Percentiles rank a stretch among this genome's conserved stretches.
phyloP scores from a whole-genome alignment of 495 filamentous ascomycete species.

The Paragyromitra xinjiangensis region DNA sequence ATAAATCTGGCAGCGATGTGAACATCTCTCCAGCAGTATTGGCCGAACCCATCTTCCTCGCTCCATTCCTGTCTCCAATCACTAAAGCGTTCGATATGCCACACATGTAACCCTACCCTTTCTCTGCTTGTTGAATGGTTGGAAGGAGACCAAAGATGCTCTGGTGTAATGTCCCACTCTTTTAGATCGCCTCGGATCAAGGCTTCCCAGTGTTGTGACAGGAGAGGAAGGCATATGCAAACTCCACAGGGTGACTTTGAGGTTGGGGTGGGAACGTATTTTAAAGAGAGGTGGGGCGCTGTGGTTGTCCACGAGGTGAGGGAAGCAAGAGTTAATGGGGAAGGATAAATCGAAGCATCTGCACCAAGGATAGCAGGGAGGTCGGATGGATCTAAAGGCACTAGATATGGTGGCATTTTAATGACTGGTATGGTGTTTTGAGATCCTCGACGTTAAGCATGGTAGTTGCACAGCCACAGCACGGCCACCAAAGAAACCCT shows the following conservation, averaged over 20 bases:
- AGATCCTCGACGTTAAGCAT: neutral
- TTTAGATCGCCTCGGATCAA: conserved; percentile 42
- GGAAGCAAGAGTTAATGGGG: conserved; percentile 45
- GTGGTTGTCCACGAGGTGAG: conserved; percentile 42
- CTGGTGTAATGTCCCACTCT: conserved; percentile 50
- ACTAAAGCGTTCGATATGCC: conserved; percentile 51
- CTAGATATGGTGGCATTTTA: conserved; percentile 34
- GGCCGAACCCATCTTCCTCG: conserved; percentile 23
- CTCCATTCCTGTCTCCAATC: conserved; percentile 33
- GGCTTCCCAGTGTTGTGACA: conserved; percentile 16
- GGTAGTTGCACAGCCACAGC: neutral
- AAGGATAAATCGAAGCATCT: conserved; percentile 48
- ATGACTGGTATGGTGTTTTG: neutral
- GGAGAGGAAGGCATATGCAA: conserved; percentile 42
- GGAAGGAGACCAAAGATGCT: conserved; percentile 32
- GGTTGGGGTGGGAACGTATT: conserved; percentile 28
- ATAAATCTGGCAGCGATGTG: conserved; percentile 15
- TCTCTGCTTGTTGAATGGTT: conserved; percentile 1
- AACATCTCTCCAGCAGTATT: conserved; percentile 36
- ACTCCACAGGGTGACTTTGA: conserved; percentile 30
- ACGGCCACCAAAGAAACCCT: neutral
- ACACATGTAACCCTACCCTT: conserved; percentile 46
- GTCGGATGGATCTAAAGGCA: conserved; percentile 25
- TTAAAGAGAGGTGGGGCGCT: conserved; percentile 34
- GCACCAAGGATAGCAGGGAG: conserved; percentile 43